phyloP scores from a whole-genome alignment of 192 early-diverging fungal genomes.

The Coemansia sp. region DNA sequence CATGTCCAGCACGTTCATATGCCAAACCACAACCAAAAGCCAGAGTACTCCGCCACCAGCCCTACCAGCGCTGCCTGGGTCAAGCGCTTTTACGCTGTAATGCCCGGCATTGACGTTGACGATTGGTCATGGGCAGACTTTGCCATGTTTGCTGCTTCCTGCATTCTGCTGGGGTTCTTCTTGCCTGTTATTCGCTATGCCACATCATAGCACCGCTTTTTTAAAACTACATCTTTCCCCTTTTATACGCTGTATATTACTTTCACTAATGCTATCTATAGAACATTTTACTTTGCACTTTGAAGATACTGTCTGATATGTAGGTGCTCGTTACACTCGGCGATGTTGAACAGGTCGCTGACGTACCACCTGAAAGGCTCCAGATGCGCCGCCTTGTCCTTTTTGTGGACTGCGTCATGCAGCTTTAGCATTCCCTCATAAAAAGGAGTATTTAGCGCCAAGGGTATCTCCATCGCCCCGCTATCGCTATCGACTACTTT shows the following conservation, averaged over 20 bases:
- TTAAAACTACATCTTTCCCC: neutral
- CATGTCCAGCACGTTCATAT: neutral
- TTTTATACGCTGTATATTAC: neutral
- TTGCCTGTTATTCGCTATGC: conserved; percentile 35
- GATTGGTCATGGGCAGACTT: conserved; percentile 53
- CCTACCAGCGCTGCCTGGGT: conserved; percentile 7
- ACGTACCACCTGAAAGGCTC: conserved; percentile 25
- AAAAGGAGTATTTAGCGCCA: conserved; percentile 16
- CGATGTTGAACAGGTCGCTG: conserved; percentile 18
- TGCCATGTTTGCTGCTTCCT: conserved; percentile 40
- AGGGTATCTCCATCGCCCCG: conserved; percentile 15
- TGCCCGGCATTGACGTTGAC: conserved; percentile 44
- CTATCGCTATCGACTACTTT: conserved; percentile 20
- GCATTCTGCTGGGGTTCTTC: conserved; percentile 37
- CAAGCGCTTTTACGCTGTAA: conserved; percentile 32
- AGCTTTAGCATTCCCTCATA: conserved; percentile 1
- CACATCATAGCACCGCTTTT: neutral
- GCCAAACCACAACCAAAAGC: conserved; percentile 8
- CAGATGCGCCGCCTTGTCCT: neutral
- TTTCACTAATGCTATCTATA: neutral
- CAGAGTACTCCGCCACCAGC: neutral
- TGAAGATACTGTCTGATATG: neutral
- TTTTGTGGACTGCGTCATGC: neutral
- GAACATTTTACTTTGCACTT: neutral
- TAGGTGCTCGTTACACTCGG: neutral